Base-by-base conservation (phyloP, 164 flowering plant genomes). In the Cinnamomum chago region DNA sequence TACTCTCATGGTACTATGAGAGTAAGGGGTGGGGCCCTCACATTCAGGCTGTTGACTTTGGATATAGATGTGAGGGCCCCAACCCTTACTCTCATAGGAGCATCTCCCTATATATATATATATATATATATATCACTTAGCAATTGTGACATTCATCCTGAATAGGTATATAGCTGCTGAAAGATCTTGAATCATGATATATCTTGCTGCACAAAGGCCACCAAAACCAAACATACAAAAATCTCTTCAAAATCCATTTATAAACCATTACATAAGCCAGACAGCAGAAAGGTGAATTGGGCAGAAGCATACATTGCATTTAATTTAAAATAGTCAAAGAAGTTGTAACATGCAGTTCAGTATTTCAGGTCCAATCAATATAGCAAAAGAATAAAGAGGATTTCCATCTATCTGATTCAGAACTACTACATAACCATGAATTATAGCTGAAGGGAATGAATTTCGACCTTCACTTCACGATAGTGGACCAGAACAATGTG, bases 401-500 rank as follows among this genome's bases (percentile, higher is more conserved):
- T 55, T 55, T 55, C n/a, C 18, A 33, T 33, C 64, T 23, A 55
- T 65, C 52, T 51, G 27, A 40, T 65, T 65, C 27, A 28, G 71
- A 71, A 66, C 17, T 73, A 66, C 40, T 33, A 76, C 20, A 17
- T 65, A 35, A 58, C 6, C 33, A 35, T 12, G 60, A 23, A 67
- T 14, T 27, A 50, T 58, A 67, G 23, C 5, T 23, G 50, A n/a
- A 25, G 60, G 60, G 15, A 69, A 55, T 58, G 64, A 47, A 47
- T n/a, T 35, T 67, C 72, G 47, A 89, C 94, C 94, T 88, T 86
- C 22, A 90, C 94, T 84, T 88, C 91, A 69, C 84, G 90, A 80
- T 90, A 90, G 82, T 90, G 94, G 52, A 88, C 92, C 67, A 90
- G 88, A 69, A 90, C 94, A 65, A 90, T 90, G 82, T 88, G 90